Conservation (phyloP, 305 asterid species). For the Solanum hybrid region DNA sequence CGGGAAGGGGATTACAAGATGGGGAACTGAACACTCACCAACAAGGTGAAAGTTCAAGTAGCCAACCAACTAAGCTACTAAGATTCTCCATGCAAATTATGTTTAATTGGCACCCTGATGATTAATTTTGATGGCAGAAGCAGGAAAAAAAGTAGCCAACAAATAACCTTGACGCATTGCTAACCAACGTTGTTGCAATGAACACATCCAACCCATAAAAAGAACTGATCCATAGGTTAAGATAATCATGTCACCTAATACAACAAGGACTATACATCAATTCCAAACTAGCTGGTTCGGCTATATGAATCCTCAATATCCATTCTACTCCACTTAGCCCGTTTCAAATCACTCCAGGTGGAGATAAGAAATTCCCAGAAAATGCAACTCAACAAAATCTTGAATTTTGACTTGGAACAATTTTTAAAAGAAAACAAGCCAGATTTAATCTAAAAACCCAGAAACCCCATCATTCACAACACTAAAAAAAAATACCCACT, state of each 20-base stretch:
- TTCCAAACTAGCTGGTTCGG: background rate
- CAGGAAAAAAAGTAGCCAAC: background rate
- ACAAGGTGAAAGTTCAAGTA: too few species aligned
- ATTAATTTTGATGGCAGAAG: background rate
- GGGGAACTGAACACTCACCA: background rate
- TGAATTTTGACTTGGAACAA: background rate
- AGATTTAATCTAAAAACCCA: background rate
- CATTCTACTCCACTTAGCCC: background rate
- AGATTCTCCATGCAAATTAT: too few species aligned
- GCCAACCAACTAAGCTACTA: background rate
- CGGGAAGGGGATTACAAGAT: background rate
- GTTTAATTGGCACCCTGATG: background rate
- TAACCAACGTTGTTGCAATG: background rate
- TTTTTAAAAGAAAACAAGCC: background rate
- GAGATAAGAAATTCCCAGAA: background rate
- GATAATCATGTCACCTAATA: background rate
- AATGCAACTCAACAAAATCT: background rate
- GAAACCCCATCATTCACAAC: background rate
- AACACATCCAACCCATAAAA: background rate
- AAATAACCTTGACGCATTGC: background rate
- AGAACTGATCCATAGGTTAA: background rate
- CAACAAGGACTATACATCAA: background rate
- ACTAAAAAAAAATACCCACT: background rate
- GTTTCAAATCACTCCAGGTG: background rate
- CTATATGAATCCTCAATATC: background rate